These are phyloP conservation scores for Anthracocystis walkeri DNA, from an alignment of 1,284 basidiomycete species.

Conservation along the genomic window DNA sequence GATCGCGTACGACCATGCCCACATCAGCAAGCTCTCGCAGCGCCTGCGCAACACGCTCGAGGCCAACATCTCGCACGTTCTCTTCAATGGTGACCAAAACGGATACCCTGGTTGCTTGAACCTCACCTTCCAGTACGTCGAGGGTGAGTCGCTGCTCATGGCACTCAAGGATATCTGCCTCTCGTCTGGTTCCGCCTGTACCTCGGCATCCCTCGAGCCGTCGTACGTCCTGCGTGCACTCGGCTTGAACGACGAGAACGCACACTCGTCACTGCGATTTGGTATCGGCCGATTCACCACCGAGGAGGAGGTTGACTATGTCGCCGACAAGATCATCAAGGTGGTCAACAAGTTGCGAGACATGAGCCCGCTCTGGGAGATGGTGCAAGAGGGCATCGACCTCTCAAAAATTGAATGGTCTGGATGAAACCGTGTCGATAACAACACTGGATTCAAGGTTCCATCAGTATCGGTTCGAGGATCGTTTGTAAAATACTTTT, in stretches of 20 bases:
- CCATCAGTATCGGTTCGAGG: too few species aligned
- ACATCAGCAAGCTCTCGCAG: constrained; percentile 81
- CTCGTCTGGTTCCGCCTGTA: constrained; percentile 97
- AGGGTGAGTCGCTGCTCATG: constrained; percentile 97
- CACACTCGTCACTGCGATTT: constrained; percentile 96
- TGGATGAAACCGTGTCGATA: constrained; percentile 35
- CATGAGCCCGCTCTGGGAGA: constrained; percentile 73
- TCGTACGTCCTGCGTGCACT: constrained; percentile 97
- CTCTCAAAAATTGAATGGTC: constrained; percentile 93
- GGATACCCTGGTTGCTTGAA: constrained; percentile 82
- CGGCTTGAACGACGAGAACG: constrained; percentile 95
- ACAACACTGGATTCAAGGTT: too few species aligned
- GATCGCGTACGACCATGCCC: constrained; percentile 87
- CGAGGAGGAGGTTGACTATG: constrained; percentile 95
- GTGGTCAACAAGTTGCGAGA: constrained; percentile 83
- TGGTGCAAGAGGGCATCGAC: constrained; percentile 80
- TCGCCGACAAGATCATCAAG: constrained; percentile 86
- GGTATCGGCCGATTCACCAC: constrained; percentile 99
- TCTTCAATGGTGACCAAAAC: constrained; percentile 88
- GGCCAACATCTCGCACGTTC: constrained; percentile 85
- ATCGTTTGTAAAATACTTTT: too few species aligned
- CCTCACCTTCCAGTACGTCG: constrained; percentile 95
- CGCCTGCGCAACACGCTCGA: constrained; percentile 86
- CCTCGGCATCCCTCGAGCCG: constrained; percentile 96
- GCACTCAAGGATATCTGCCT: constrained; percentile 97